These are phyloP conservation scores for Chaetomium sp. DNA, from an alignment of 2,329 filamentous ascomycete genomes.

Conservation along the genomic window DNA sequence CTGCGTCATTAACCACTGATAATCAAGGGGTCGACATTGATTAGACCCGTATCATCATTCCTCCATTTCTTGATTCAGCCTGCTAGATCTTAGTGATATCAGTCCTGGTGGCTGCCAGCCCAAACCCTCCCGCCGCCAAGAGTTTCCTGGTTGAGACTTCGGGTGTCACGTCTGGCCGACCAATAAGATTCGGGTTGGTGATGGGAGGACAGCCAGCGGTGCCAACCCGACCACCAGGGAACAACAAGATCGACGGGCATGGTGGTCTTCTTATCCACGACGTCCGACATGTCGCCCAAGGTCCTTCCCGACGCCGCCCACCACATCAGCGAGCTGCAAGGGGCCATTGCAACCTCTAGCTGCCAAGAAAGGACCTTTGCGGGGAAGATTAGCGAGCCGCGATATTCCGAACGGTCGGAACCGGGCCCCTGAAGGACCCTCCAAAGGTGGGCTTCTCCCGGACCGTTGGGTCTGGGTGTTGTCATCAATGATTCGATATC, in stretches of 20 bases:
- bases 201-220: neutral
- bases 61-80: neutral
- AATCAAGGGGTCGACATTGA: no score
- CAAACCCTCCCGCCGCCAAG: neutral
- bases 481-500: no score
- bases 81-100: no score
- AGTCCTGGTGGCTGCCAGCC: no score
- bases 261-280: slow-evolving; percentile 1
- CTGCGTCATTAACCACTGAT: no score
- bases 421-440: slow-evolving; percentile 4
- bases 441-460: neutral
- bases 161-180: neutral
- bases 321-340: slow-evolving; percentile 13
- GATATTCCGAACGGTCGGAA: slow-evolving; percentile 14
- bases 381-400: slow-evolving; percentile 21
- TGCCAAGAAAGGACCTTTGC: slow-evolving; percentile 19
- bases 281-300: neutral
- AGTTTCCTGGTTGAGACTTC: neutral
- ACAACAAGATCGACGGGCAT: neutral
- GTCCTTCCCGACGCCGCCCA: slow-evolving; percentile 3
- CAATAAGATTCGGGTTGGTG: neutral
- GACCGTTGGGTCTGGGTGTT: neutral
- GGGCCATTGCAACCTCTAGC: slow-evolving; percentile 14
- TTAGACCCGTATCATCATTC: no score
- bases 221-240: neutral